Evolutionary conservation across 805 yeast species (phyloP).

Genomic region (Ogataea philodendri): DNA sequence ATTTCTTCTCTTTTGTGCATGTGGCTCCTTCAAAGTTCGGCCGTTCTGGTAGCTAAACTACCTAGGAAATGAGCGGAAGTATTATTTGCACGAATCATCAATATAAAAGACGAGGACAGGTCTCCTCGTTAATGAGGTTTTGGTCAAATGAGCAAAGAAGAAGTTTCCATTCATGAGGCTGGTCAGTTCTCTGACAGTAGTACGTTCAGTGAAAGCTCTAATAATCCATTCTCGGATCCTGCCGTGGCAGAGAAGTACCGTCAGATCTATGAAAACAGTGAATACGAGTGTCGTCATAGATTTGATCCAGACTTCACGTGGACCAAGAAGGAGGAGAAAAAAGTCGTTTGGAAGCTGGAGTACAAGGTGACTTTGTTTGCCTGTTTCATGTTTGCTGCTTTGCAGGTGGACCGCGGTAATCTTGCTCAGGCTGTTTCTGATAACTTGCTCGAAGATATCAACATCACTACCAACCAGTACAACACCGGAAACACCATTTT

Average conservation of each 20-base stretch:
- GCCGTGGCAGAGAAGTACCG: conserved; percentile 45
- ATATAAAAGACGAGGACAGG: too few relatives aligned
- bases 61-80: too few relatives aligned
- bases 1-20: too few relatives aligned
- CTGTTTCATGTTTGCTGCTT: conserved; percentile 55
- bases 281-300: conserved; percentile 53
- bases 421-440: conserved; percentile 55
- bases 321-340: conserved; percentile 51
- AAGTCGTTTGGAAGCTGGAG: conserved; percentile 50
- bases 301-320: conserved; percentile 61
- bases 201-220: not conserved
- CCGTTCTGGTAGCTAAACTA: too few relatives aligned
- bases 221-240: conserved; percentile 45
- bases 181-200: conserved; percentile 1
- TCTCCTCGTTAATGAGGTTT: too few relatives aligned
- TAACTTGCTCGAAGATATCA: conserved; percentile 49
- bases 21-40: too few relatives aligned
- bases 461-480: conserved; percentile 54
- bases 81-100: too few relatives aligned
- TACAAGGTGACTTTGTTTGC: conserved; percentile 56
- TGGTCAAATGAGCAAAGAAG: too few relatives aligned
- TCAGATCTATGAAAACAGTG: conserved; percentile 43
- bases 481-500: conserved; percentile 59
- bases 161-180: too few relatives aligned
- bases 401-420: conserved; percentile 60